Evolutionary conservation across 139 green algal species (phyloP), one percentile per base, ranked within the genome.

Genomic region (Zygnema circumcarinatum): DNA sequence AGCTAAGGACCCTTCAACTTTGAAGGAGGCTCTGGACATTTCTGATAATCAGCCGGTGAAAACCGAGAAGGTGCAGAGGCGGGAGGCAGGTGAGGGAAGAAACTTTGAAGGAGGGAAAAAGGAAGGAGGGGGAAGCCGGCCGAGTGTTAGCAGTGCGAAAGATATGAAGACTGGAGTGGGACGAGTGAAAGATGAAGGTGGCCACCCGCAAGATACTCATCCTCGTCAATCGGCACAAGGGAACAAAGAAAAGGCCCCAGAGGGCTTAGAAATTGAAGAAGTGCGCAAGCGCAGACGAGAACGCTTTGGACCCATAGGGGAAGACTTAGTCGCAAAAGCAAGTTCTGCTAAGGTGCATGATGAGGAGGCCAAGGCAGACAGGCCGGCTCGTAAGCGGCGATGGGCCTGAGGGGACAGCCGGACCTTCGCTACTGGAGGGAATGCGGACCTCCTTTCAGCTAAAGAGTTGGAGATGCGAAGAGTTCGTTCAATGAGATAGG

Each of bases 291-390:
- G 47, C 47, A 62, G 47, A 62, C 7, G 47, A 62, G 47, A 62
- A 16, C 47, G 47, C 16, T 62, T 62, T 62, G 47, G 47, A 62
- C 47, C 47, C 47, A 62, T 62, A 62, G 47, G 16, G 7, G 47
- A 62, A 16, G 47, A 16, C 16, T 7, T 62, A 25, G 47, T 16
- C 7, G 47, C 47, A 7, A 62, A 62, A 62, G 47, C 7, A 16
- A 62, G 7, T 25, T 16, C 47, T 62, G 7, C 47, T 16, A 7
- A 62, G 74, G 32, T 3, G 32, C 39, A 1, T 38, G 74, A 7
- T 38, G 74, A 53, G 74, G 74, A 81, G 1, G 11, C n/a, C 74
- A 81, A 81, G 74, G 47, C n/a, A 32, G 74, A 81, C n/a, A 2
- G 74, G 33, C 74, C 74, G 2, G 32, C 74, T 22, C 31, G 74